These are phyloP conservation scores for Scutellaria minor DNA, from an alignment of 257 asterid genomes.

Conservation along the genomic window DNA sequence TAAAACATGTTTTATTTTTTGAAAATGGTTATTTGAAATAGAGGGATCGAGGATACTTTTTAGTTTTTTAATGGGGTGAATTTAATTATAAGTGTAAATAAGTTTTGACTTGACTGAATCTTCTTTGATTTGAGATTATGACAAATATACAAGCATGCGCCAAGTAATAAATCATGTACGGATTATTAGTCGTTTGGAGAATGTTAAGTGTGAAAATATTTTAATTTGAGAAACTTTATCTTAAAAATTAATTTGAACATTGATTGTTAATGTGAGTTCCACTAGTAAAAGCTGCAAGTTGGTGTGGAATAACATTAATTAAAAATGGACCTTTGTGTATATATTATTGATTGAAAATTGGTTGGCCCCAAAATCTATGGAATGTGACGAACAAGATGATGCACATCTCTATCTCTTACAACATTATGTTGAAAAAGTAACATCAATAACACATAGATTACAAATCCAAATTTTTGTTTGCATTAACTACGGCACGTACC, in stretches of 20 bases:
- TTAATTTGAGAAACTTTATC: too few relatives aligned
- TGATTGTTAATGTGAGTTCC: slow-evolving; percentile 19
- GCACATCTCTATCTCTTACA: slow-evolving; percentile 28
- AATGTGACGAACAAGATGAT: slow-evolving; percentile 48
- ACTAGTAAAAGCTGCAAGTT: slow-evolving; percentile 35
- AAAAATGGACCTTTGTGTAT: slow-evolving; percentile 5
- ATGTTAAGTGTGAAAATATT: too few relatives aligned
- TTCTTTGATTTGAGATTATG: too few relatives aligned
- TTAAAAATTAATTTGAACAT: neutral
- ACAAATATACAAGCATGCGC: too few relatives aligned
- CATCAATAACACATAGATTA: neutral
- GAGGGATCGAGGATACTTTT: too few relatives aligned
- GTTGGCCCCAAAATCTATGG: slow-evolving; percentile 37
- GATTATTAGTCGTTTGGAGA: too few relatives aligned
- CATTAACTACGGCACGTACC: neutral
- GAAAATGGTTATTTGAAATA: too few relatives aligned
- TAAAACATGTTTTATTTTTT: too few relatives aligned
- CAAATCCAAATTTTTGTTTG: slow-evolving; percentile 1
- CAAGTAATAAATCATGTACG: too few relatives aligned
- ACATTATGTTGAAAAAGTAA: neutral
- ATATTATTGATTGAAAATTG: neutral
- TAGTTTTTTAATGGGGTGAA: too few relatives aligned
- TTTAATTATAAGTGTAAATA: too few relatives aligned
- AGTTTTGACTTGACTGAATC: too few relatives aligned
- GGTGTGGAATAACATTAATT: slow-evolving; percentile 28